Conservation (phyloP, 2,329 filamentous ascomycete genomes). For the Rhinocladiella similis region DNA sequence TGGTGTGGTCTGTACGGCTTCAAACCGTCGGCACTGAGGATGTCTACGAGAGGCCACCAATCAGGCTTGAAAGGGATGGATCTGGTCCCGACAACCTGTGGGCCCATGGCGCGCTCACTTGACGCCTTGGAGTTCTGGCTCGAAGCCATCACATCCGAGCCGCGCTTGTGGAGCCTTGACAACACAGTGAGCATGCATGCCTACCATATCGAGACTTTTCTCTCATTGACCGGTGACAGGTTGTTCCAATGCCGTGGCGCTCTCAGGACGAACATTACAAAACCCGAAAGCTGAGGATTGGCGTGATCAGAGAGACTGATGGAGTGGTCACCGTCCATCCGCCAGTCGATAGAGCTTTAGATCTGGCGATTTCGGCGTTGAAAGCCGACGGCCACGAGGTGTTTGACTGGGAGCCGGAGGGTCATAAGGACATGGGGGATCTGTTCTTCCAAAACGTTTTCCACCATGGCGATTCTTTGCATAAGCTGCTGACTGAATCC, state of each 20-base stretch:
- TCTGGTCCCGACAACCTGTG: slow-evolving; percentile 40
- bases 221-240: slow-evolving; percentile 6
- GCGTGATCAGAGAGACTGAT: slow-evolving; percentile 38
- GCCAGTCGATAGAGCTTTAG: slow-evolving; percentile 38
- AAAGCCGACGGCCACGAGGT: slow-evolving; percentile 41
- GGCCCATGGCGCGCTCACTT: slow-evolving; percentile 40
- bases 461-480: too few relatives aligned
- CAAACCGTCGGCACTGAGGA: slow-evolving; percentile 41
- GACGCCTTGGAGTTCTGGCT: slow-evolving; percentile 38
- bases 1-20: slow-evolving; percentile 42
- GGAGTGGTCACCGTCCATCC: slow-evolving; percentile 39
- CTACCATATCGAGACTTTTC: neutral
- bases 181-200: too few relatives aligned
- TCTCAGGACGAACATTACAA: slow-evolving; percentile 34
- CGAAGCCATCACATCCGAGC: slow-evolving; percentile 35
- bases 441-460: neutral
- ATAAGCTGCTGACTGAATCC: too few relatives aligned
- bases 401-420: slow-evolving; percentile 36
- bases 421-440: slow-evolving; percentile 27
- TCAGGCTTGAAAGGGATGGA: slow-evolving; percentile 41
- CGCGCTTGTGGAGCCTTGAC: neutral
- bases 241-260: slow-evolving; percentile 40
- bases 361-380: slow-evolving; percentile 34
- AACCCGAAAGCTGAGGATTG: slow-evolving; percentile 39
- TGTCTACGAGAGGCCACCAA: slow-evolving; percentile 39